These are phyloP conservation scores for Scheffersomyces stipitis DNA, from an alignment of 805 yeast genomes.

Conservation along the genomic window DNA sequence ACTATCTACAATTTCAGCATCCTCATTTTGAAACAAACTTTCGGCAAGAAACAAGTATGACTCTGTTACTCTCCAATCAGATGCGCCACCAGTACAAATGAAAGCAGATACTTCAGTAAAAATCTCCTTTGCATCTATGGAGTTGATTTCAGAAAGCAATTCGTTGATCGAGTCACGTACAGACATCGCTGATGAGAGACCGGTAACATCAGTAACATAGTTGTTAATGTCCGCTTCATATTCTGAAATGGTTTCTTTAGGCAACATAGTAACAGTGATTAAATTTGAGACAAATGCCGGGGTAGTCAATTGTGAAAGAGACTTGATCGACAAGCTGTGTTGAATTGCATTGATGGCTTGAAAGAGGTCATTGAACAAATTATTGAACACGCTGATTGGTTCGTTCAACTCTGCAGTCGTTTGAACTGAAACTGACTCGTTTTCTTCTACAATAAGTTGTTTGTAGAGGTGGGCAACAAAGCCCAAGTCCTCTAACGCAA, in stretches of 20 bases:
- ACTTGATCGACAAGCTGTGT: slow-evolving; percentile 18
- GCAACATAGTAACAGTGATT: slow-evolving; percentile 38
- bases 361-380: slow-evolving; percentile 30
- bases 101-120: slow-evolving; percentile 2
- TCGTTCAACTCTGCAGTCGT: slow-evolving; percentile 16
- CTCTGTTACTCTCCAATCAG: slow-evolving; percentile 37
- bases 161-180: slow-evolving; percentile 65
- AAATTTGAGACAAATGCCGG: slow-evolving; percentile 19
- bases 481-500: slow-evolving; percentile 25
- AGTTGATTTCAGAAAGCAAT: slow-evolving; percentile 50
- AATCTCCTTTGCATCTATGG: slow-evolving; percentile 31
- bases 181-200: slow-evolving; percentile 49
- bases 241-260: slow-evolving; percentile 42
- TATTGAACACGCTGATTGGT: slow-evolving; percentile 16
- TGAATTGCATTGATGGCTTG: slow-evolving; percentile 33
- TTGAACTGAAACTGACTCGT: slow-evolving; percentile 2
- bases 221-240: slow-evolving; percentile 64
- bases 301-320: neutral
- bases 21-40: slow-evolving; percentile 44
- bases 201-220: slow-evolving; percentile 74
- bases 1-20: slow-evolving; percentile 14
- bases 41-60: slow-evolving; percentile 41
- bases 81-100: neutral
- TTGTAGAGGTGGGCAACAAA: slow-evolving; percentile 12
- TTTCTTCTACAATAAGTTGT: slow-evolving; percentile 10